Evolutionary conservation across 1,284 basidiomycete species (phyloP).

Genomic region (Fomitopsis palustris): DNA sequence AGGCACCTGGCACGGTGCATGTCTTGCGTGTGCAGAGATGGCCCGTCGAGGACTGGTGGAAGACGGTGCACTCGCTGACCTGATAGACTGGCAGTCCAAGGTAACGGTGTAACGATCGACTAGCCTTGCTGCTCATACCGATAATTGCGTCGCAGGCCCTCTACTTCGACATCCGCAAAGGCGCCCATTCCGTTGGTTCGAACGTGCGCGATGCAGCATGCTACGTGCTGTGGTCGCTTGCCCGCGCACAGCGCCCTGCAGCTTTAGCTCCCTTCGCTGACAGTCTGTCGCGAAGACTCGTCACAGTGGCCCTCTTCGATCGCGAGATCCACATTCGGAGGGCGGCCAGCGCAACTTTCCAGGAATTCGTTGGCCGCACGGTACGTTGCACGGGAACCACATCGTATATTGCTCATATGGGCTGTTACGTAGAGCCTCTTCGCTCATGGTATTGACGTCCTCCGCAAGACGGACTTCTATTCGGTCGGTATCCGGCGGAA

Average conservation of each 20-base stretch:
- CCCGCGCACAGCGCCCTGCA: slow-evolving; percentile 67
- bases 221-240: slow-evolving; percentile 94
- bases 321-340: slow-evolving; percentile 94
- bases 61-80: slow-evolving; percentile 50
- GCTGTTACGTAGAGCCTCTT: slow-evolving; percentile 66
- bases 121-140: not conserved
- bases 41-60: slow-evolving; percentile 77
- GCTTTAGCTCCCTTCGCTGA: slow-evolving; percentile 62
- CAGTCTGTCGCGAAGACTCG: slow-evolving; percentile 68
- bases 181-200: slow-evolving; percentile 89
- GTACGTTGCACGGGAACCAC: slow-evolving; percentile 42
- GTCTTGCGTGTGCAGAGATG: slow-evolving; percentile 90
- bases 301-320: slow-evolving; percentile 84
- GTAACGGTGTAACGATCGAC: slow-evolving; percentile 34
- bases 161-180: slow-evolving; percentile 89
- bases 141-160: slow-evolving; percentile 60
- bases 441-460: slow-evolving; percentile 90
- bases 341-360: slow-evolving; percentile 96
- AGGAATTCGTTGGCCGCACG: slow-evolving; percentile 94
- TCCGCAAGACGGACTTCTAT: slow-evolving; percentile 93
- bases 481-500: slow-evolving; percentile 84
- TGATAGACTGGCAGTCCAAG: slow-evolving; percentile 79
- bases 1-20: slow-evolving; percentile 93
- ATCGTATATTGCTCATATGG: slow-evolving; percentile 4
- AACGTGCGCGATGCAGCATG: slow-evolving; percentile 94